A percentile compares a stretch with the other conserved stretches of the same genome.
These are phyloP conservation scores for Lantana camara DNA, from an alignment of 257 asterid species.

Conservation along the genomic window DNA sequence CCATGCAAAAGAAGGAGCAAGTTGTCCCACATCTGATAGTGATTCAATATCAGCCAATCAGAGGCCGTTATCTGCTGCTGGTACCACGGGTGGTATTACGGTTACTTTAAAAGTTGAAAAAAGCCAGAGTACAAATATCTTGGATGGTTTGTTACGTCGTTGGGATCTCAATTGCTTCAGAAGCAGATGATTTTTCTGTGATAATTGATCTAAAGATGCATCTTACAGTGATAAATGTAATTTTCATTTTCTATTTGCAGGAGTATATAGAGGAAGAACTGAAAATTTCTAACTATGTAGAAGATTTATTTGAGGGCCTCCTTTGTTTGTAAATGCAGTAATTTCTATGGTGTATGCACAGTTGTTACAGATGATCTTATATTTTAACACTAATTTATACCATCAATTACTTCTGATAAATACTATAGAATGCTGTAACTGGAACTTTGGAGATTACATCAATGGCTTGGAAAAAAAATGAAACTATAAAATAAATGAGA, in stretches of 20 bases:
- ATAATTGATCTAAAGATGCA: slow-evolving; percentile 1
- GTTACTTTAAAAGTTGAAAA: slow-evolving; percentile 77
- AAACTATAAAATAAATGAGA: background rate
- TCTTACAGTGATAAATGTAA: too few relatives aligned
- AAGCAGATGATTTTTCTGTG: slow-evolving; percentile 43
- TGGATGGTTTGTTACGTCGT: slow-evolving; percentile 82
- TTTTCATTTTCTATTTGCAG: slow-evolving; percentile 25
- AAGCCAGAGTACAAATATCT: slow-evolving; percentile 54
- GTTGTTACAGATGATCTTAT: slow-evolving; percentile 27
- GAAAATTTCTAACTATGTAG: slow-evolving; percentile 2
- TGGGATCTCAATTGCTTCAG: slow-evolving; percentile 86
- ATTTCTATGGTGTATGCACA: slow-evolving; percentile 36
- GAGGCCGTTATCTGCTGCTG: slow-evolving; percentile 39
- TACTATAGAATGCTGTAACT: background rate
- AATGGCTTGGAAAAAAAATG: background rate
- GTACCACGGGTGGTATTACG: slow-evolving; percentile 55
- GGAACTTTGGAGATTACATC: background rate
- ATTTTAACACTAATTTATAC: background rate
- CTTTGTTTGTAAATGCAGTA: slow-evolving; percentile 31
- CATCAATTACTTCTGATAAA: background rate
- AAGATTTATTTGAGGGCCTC: background rate
- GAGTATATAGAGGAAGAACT: slow-evolving; percentile 25
- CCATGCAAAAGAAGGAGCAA: slow-evolving; percentile 35
- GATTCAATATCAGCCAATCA: slow-evolving; percentile 33
- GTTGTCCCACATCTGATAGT: slow-evolving; percentile 21